Evolutionary conservation across 225 moss, liverwort and hornwort genomes (phyloP).

Genomic region (Polytrichum formosum): DNA sequence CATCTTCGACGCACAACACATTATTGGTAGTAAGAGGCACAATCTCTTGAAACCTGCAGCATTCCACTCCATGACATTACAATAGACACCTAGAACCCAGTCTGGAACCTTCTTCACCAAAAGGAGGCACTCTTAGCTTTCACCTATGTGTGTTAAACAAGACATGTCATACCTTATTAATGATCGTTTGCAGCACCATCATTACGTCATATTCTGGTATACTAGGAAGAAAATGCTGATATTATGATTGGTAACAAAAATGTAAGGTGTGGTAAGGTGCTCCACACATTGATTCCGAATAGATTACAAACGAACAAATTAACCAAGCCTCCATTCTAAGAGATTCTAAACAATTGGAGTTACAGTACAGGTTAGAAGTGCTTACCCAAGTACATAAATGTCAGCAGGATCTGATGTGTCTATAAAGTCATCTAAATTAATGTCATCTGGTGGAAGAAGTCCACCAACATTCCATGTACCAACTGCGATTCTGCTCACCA

Average conservation of each 20-base stretch:
- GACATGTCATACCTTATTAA: too few species aligned
- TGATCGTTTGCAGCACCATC: too few species aligned
- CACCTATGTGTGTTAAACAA: too few species aligned
- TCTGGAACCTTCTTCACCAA: not conserved
- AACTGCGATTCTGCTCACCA: slow-evolving; percentile 45
- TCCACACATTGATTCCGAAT: not conserved
- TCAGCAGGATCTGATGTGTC: slow-evolving; percentile 49
- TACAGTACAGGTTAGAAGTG: not conserved
- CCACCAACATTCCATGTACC: slow-evolving; percentile 67
- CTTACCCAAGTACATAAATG: slow-evolving; percentile 56
- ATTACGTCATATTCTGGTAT: too few species aligned
- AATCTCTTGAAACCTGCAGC: slow-evolving; percentile 55
- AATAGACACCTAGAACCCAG: slow-evolving; percentile 6
- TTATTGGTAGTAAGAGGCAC: slow-evolving; percentile 49
- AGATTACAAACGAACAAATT: not conserved
- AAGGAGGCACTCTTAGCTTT: too few species aligned
- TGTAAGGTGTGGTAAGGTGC: too few species aligned
- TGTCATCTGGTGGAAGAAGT: slow-evolving; percentile 52
- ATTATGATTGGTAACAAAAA: too few species aligned
- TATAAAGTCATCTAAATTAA: slow-evolving; percentile 48
- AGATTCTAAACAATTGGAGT: not conserved
- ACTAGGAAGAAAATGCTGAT: too few species aligned
- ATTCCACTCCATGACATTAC: slow-evolving; percentile 1
- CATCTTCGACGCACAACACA: slow-evolving; percentile 56
- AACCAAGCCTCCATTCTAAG: not conserved